These are phyloP conservation scores for Endogone sp. DNA, from an alignment of 192 early-diverging fungal species.

Conservation along the genomic window DNA sequence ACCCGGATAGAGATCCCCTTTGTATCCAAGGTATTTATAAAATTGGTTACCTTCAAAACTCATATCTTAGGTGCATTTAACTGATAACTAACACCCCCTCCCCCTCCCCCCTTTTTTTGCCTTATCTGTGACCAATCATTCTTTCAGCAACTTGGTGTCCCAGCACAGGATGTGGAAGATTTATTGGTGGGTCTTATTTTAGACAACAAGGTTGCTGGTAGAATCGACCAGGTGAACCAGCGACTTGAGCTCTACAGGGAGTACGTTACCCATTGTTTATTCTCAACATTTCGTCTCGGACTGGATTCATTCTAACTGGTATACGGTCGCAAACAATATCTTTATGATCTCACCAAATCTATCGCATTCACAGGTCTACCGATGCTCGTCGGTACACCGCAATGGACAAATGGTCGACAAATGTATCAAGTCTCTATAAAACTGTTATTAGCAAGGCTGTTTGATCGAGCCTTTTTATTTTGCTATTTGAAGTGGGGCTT, in stretches of 20 bases:
- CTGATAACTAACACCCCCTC: no score
- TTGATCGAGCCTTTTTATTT: no score
- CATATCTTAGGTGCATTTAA: no score
- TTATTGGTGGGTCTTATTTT: conserved; percentile 84
- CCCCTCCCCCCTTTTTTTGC: neutral
- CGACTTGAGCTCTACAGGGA: conserved; percentile 67
- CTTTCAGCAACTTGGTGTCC: conserved; percentile 73
- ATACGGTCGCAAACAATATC: neutral
- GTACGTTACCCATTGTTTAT: conserved; percentile 34
- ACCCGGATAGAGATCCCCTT: conserved; percentile 84
- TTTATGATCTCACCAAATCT: conserved; percentile 2
- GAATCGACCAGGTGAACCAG: conserved; percentile 89
- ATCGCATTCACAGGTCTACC: conserved; percentile 39
- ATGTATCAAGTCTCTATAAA: conserved; percentile 55
- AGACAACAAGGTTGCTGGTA: conserved; percentile 79
- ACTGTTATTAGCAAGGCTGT: conserved; percentile 53
- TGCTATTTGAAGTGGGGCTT: no score
- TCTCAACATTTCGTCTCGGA: neutral
- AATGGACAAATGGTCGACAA: conserved; percentile 69
- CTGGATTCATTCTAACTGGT: neutral
- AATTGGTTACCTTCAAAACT: no score
- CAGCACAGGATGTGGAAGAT: conserved; percentile 74
- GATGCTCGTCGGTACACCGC: conserved; percentile 63
- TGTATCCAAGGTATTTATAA: conserved; percentile 69
- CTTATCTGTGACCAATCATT: neutral